Evolutionary conservation across 2,329 filamentous ascomycete genomes (phyloP).

Genomic region (Apiospora hydei): DNA sequence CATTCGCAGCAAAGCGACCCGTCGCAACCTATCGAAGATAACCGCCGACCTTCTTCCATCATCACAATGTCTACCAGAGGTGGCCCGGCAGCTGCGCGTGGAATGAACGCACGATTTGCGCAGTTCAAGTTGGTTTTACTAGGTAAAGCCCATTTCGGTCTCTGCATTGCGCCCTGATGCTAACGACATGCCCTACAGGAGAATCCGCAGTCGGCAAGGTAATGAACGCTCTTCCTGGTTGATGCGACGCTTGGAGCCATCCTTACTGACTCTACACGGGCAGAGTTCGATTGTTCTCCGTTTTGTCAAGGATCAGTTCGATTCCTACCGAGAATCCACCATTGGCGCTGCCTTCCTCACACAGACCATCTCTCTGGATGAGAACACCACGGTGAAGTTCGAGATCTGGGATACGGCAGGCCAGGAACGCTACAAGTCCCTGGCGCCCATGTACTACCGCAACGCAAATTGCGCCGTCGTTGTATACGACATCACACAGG

Average conservation of each 20-base stretch:
- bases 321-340: constrained; percentile 94
- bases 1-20: constrained; percentile 7
- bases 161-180: constrained; percentile 25
- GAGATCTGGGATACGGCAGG: constrained; percentile 99
- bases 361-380: constrained; percentile 97
- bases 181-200: constrained; percentile 61
- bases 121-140: constrained; percentile 99
- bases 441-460: constrained; percentile 99
- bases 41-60: constrained; percentile 14
- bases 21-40: neutral
- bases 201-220: constrained; percentile 99
- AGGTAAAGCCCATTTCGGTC: constrained; percentile 61
- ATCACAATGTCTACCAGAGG: constrained; percentile 83
- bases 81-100: constrained; percentile 66
- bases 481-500: constrained; percentile 99
- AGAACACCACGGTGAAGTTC: constrained; percentile 98
- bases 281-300: constrained; percentile 97
- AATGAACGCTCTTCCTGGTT: constrained; percentile 37
- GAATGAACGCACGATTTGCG: constrained; percentile 85
- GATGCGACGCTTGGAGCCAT: constrained; percentile 22
- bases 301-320: constrained; percentile 99
- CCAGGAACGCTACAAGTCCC: constrained; percentile 98
- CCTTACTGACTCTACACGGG: constrained; percentile 25
- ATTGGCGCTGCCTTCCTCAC: constrained; percentile 99
- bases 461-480: constrained; percentile 99